phyloP scores from a whole-genome alignment of 2,329 filamentous ascomycete species.

The Aspergillus ochraceoroseus region DNA sequence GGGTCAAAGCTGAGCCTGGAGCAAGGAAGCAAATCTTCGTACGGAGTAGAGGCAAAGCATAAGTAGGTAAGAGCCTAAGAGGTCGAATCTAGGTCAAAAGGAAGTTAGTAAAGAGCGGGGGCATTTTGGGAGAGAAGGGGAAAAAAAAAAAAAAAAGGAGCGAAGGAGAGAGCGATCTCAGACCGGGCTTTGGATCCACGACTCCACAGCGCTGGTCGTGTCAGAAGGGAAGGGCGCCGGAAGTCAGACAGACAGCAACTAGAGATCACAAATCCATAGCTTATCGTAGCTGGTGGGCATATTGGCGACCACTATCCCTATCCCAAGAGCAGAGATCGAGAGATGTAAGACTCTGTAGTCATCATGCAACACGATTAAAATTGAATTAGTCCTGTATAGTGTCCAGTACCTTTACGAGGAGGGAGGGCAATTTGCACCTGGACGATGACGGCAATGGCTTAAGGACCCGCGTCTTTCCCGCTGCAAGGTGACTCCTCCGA shows the following conservation, averaged over 20 bases:
- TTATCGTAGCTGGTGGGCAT: conserved; percentile 22
- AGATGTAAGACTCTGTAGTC: conserved; percentile 3
- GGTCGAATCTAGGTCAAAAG: conserved; percentile 13
- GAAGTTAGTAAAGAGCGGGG: conserved; percentile 10
- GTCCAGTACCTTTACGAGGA: too few relatives aligned
- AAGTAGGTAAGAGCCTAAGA: too few relatives aligned
- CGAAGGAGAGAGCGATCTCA: conserved; percentile 19
- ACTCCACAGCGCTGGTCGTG: conserved; percentile 25
- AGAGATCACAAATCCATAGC: conserved; percentile 17
- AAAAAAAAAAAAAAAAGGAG: conserved; percentile 6
- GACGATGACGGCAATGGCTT: conserved; percentile 13
- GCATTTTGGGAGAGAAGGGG: conserved; percentile 3
- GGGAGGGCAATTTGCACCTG: too few relatives aligned
- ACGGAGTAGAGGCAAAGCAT: conserved; percentile 15
- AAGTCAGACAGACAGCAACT: conserved; percentile 9
- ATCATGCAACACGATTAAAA: too few relatives aligned
- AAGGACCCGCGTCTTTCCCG: conserved; percentile 13
- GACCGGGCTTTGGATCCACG: conserved; percentile 12
- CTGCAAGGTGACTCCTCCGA: conserved; percentile 19
- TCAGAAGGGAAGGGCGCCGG: conserved; percentile 18
- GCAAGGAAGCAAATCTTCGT: conserved; percentile 16
- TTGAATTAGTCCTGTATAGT: too few relatives aligned
- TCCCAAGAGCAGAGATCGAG: conserved; percentile 1
- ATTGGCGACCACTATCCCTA: too few relatives aligned
- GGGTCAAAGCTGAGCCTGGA: background rate